Evolutionary conservation across 768 basidiomycete species (phyloP).

Genomic region (Lentinula aciculospora): DNA sequence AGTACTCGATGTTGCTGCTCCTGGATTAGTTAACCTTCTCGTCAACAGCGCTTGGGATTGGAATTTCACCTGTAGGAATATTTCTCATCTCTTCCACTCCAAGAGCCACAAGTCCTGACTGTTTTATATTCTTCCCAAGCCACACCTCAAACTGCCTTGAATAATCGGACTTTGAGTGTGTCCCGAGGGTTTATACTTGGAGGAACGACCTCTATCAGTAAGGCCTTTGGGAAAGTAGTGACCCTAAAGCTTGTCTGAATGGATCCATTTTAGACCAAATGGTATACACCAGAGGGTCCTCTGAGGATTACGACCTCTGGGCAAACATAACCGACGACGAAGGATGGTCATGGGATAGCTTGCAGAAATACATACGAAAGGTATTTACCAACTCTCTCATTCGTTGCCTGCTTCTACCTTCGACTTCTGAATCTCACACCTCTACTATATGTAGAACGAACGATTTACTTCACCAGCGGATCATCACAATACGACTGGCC

Average conservation of each 20-base stretch:
- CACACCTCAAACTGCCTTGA: slow-evolving; percentile 8
- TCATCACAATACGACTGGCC: slow-evolving; percentile 23
- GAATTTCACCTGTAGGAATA: slow-evolving; percentile 15
- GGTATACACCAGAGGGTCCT: slow-evolving; percentile 14
- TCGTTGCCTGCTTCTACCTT: not conserved
- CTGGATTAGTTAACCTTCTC: not conserved
- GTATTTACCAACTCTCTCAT: slow-evolving; percentile 7
- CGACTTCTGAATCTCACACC: slow-evolving; percentile 8
- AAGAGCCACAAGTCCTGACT: slow-evolving; percentile 1
- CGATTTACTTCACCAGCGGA: slow-evolving; percentile 19
- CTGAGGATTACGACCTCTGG: slow-evolving; percentile 25
- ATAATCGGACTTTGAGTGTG: not conserved
- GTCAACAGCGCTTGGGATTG: slow-evolving; percentile 10
- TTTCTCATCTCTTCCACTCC: not conserved
- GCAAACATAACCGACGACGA: slow-evolving; percentile 21
- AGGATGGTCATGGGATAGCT: slow-evolving; percentile 27
- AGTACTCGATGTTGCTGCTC: not conserved
- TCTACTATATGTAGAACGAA: slow-evolving; percentile 21
- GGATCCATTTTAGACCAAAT: not conserved
- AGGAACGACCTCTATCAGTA: slow-evolving; percentile 11
- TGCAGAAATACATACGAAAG: slow-evolving; percentile 17
- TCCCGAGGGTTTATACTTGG: slow-evolving; percentile 12
- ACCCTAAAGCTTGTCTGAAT: not conserved
- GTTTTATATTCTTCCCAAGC: not conserved
- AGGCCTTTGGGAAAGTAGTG: not conserved